Percentiles rank a stretch among this genome's conserved stretches.
Evolutionary conservation across 2,329 filamentous ascomycete genomes (phyloP).

Genomic region (Remersonia thermophila): DNA sequence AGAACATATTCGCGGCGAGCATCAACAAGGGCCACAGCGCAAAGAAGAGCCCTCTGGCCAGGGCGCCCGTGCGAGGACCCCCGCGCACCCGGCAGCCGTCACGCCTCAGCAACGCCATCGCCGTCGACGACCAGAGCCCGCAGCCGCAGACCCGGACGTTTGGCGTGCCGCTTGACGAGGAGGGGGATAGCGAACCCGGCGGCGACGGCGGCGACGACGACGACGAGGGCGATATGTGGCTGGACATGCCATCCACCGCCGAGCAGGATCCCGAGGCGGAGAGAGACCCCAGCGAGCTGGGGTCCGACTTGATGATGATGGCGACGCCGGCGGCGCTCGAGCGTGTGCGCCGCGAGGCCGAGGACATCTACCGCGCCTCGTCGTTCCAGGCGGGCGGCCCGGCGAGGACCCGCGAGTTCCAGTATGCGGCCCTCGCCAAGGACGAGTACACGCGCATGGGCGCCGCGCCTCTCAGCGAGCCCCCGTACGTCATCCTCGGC

Average conservation of each 20-base stretch:
- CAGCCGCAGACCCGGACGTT: conserved; percentile 9
- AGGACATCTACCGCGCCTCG: conserved; percentile 43
- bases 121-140: conserved; percentile 25
- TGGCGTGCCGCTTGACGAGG: conserved; percentile 25
- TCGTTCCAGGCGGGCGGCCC: conserved; percentile 28
- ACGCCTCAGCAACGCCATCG: conserved; percentile 35
- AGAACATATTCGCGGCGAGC: not conserved
- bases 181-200: conserved; percentile 24
- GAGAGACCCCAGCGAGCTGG: conserved; percentile 23
- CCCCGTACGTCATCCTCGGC: conserved; percentile 57
- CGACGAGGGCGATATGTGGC: conserved; percentile 33
- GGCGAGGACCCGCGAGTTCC: conserved; percentile 38
- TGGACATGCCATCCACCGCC: conserved; percentile 28
- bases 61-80: too few species aligned
- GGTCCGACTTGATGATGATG: conserved; percentile 42
- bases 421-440: conserved; percentile 60
- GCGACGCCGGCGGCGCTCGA: conserved; percentile 42
- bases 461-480: conserved; percentile 52
- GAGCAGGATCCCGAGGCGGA: not conserved
- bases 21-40: too few species aligned
- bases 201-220: conserved; percentile 14
- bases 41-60: too few species aligned
- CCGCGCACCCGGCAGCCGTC: conserved; percentile 27
- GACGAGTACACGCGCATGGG: conserved; percentile 50
- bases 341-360: conserved; percentile 41